Evolutionary conservation across 1,284 basidiomycete species (phyloP).

Genomic region (Grifola frondosa): DNA sequence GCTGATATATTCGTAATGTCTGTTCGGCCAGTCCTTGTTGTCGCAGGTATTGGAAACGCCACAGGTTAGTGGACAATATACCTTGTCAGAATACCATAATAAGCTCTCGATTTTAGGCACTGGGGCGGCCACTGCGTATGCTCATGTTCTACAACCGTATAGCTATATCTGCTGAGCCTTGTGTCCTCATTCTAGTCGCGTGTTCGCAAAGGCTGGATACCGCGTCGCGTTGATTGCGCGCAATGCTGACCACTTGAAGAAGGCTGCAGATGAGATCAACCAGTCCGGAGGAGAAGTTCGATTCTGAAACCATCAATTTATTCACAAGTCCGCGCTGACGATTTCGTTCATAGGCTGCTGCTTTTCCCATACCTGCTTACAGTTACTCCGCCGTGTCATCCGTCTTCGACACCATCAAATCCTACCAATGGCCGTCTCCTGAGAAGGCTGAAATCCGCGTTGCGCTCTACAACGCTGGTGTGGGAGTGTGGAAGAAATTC

Average conservation of each 20-base stretch:
- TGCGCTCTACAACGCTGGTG: conserved; percentile 66
- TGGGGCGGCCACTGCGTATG: conserved; percentile 64
- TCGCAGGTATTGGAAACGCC: conserved; percentile 54
- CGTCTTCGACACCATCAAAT: conserved; percentile 55
- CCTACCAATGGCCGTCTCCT: conserved; percentile 42
- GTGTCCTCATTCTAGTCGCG: conserved; percentile 42
- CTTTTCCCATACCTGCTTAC: conserved; percentile 63
- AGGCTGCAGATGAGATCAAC: conserved; percentile 56
- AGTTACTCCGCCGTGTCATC: conserved; percentile 48
- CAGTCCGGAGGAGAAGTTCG: conserved; percentile 57
- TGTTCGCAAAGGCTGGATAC: conserved; percentile 67
- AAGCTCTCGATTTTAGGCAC: conserved; percentile 42
- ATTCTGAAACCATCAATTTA: neutral
- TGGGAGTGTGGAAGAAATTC: conserved; percentile 65
- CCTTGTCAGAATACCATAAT: neutral
- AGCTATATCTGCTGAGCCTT: no score
- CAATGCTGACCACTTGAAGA: conserved; percentile 50
- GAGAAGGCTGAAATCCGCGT: conserved; percentile 52
- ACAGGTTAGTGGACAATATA: conserved; percentile 29
- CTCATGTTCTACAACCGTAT: neutral
- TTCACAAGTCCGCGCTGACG: neutral
- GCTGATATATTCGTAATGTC: no score
- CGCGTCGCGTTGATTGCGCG: conserved; percentile 69
- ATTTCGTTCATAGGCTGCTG: conserved; percentile 44
- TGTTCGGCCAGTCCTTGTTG: conserved; percentile 45